Base-by-base conservation (phyloP, 2,329 filamentous ascomycete species). In the Nigrograna mackinnonii region DNA sequence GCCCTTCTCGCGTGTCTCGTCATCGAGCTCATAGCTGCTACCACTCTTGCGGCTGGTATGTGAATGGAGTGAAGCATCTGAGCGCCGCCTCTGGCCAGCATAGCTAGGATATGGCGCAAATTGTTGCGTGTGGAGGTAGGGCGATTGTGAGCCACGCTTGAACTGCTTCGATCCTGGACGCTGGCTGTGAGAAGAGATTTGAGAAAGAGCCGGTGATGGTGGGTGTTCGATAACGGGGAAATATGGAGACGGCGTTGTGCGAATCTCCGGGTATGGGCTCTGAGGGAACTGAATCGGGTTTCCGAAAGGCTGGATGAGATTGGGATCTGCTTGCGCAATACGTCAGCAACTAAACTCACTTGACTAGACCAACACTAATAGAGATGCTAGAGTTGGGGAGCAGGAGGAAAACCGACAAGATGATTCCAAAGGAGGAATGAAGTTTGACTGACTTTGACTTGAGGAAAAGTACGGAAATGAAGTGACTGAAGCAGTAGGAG, bases 41-140 rank as follows among this genome's bases (percentile, higher is more conserved):
- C 52, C 63, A 37, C 69, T 62, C 53, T 76, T 71, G 46, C 72
- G 79, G 67, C 81, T 84, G 52, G 80, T 72, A 56, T 77, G 78
- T 1, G 84, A 82, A 39, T 70, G 80, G 48, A 84, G 83, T 13
- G 88, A 91, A 17, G 81, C 80, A 47, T 87, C 77, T 36, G 89
- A 92, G 40, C 81, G 82, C 37, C 86, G 78, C 32, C 87, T 79
- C 43, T 79, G 67, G 28, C 55, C 75, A 31, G 72, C 69, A 42
- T 63, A 65, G 3, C 54, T 44, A 20, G 70, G 65, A 64, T 83
- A 84, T 31, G 77, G 76, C 52, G 80, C 76, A 57, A 77, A 84
- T 49, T 70, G 63, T 32, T 75, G 71, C 50, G 71, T 75, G 49
- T 79, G 79, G 46, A 86, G 75, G 58, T 84, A 86, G 3, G 87